Evolutionary conservation across 2,329 filamentous ascomycete species (phyloP), one percentile per base, ranked within the genome.

Genomic region (Colletotrichum sp.): DNA sequence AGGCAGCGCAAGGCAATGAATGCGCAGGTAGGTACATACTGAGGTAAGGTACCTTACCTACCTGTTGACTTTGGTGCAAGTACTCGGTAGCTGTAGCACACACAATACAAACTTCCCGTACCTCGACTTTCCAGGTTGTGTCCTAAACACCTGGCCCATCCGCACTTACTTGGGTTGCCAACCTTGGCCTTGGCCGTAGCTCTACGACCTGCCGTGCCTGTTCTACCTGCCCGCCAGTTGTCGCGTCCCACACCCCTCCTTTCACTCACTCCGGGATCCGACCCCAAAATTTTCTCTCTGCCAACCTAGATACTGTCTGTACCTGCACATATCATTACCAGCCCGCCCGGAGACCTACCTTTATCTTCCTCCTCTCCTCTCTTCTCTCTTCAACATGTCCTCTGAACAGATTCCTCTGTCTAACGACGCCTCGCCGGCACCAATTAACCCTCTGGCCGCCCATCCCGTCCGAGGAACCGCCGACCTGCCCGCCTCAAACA

Each of bases 331-430:
- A 72, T 77, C 75, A 59, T 69, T 69, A 30, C 71, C 76, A 78
- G 69, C 69, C 80, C 76, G 78, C 80, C 80, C 78, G 67, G 70
- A 76, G 73, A 72, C 75, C n/a, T 64, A 72, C 65, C 75, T 76
- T 66, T 70, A 55, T 75, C 78, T 32, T 76, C 79, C 78, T 75
- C 78, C 80, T 81, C 79, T 52, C 44, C 44, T 80, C 76, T 79
- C 76, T 80, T 80, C 81, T 75, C 69, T 77, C 81, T 82, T 84
- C 83, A 84, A 79, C 81, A 84, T 84, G 83, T 84, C 75, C 76
- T 73, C 73, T 72, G 76, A 78, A 76, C 78, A 78, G 76, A 26
- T 66, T 28, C 49, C 70, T 34, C 39, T 69, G 34, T 67, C 77
- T 57, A 77, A 59, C 64, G 74, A 69, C 69, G 68, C 76, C 67